Evolutionary conservation across 2,329 filamentous ascomycete genomes (phyloP), one percentile per base, ranked within the genome.

Genomic region (Alternaria incomplexa): DNA sequence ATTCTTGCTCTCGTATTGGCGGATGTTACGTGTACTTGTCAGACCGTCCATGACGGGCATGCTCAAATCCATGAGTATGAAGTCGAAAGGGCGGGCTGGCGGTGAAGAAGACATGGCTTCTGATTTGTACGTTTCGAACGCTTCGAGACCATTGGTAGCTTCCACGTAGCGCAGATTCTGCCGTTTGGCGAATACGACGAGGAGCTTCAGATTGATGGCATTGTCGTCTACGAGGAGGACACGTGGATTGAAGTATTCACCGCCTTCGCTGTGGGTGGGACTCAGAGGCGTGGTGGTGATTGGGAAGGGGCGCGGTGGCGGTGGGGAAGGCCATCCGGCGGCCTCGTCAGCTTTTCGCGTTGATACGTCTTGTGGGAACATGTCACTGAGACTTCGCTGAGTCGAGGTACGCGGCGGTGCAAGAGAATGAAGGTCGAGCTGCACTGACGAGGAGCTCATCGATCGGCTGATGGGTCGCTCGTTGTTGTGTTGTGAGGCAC

Each of bases 131-230:
- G 57, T 67, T 11, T 76, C 66, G 8, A 77, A 58, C 0, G 77
- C 77, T 64, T 78, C 68, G 22, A 77, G 73, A 12, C 77, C 77
- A 56, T 79, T 77, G 8, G 62, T 67, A 3, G 77, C 76, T 65
- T 76, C 70, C 7, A 57, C 58, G 59, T 74, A 77, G 15, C 65
- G 67, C 5, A 76, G 62, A 5, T 66, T 67, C 56, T 78, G 69
- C 11, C 75, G 75, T 50, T 72, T 72, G n/a, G 73, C 71, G 51
- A 84, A 85, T 69, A 84, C 83, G 17, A 81, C 75, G 28, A 79
- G 70, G 23, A 78, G 70, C 48, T 76, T 77, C 40, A 77, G 69
- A 51, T 79, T 79, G 66, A 78, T 77, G 11, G 68, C 67, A 62
- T 78, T 78, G 61, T 78, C 76, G 61, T 78, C 75, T 48, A 77